Conservation (phyloP, 1,139 yeast genomes). For the Saccharomyces pastorianus region DNA sequence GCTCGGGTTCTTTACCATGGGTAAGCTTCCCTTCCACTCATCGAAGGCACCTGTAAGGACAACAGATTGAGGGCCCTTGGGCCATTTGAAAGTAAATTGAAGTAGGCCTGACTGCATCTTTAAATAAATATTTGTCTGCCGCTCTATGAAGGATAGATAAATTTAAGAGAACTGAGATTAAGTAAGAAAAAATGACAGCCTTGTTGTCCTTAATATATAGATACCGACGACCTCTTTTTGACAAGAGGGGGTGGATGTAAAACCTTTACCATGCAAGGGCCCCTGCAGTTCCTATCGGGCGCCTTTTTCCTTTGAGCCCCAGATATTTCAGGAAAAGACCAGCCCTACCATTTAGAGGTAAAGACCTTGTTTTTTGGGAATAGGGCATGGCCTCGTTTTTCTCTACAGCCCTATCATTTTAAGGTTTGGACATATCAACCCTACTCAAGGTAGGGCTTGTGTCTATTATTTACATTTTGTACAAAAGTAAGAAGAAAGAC, state of each 20-base stretch:
- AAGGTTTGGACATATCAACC: neutral
- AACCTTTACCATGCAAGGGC: neutral
- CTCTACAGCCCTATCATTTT: neutral
- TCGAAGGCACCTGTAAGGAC: slow-evolving; percentile 73
- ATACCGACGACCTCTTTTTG: neutral
- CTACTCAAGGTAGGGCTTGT: neutral
- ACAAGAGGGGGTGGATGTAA: neutral
- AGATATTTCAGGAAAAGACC: neutral
- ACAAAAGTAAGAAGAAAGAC: neutral
- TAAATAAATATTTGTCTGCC: neutral
- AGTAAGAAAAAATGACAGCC: no score
- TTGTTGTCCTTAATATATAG: neutral
- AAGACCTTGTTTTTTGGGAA: no score
- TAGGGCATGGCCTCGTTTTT: neutral
- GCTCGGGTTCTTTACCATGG: slow-evolving; percentile 50
- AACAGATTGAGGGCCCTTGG: slow-evolving; percentile 63
- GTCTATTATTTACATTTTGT: neutral
- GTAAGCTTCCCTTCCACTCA: slow-evolving; percentile 56
- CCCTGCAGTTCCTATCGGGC: slow-evolving; percentile 1
- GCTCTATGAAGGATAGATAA: neutral
- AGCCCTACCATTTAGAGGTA: neutral
- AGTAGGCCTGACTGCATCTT: slow-evolving; percentile 1
- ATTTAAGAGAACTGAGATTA: no score
- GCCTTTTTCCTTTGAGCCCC: neutral
- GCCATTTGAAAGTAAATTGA: slow-evolving; percentile 39